phyloP scores from a whole-genome alignment of 352 stramenopile species.

The Halophytophthora batemanensis region DNA sequence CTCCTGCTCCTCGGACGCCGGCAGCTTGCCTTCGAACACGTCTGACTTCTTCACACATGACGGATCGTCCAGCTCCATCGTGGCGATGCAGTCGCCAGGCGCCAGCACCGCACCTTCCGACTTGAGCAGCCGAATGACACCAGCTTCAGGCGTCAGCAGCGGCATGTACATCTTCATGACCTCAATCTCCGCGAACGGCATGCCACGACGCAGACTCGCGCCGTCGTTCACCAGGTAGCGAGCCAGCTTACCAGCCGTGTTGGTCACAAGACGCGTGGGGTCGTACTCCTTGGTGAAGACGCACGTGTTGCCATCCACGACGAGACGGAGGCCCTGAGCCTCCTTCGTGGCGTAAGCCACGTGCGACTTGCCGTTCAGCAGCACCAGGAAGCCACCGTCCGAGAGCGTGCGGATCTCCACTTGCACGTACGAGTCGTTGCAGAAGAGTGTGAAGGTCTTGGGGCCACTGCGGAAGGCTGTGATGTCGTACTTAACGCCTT shows the following conservation, averaged over 20 bases:
- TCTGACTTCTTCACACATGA: slow-evolving; percentile 94
- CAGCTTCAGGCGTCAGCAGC: slow-evolving; percentile 95
- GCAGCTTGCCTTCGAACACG: slow-evolving; percentile 88
- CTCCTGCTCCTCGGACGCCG: slow-evolving; percentile 32
- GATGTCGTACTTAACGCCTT: slow-evolving; percentile 98
- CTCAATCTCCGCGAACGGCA: slow-evolving; percentile 87
- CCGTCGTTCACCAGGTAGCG: slow-evolving; percentile 98
- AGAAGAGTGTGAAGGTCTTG: slow-evolving; percentile 91
- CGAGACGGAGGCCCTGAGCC: slow-evolving; percentile 87
- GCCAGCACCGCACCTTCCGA: slow-evolving; percentile 96
- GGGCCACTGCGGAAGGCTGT: slow-evolving; percentile 86
- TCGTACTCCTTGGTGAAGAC: slow-evolving; percentile 99
- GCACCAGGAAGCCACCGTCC: slow-evolving; percentile 98
- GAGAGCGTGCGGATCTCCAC: slow-evolving; percentile 95
- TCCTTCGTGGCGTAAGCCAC: slow-evolving; percentile 96
- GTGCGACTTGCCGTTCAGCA: slow-evolving; percentile 95
- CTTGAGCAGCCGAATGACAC: slow-evolving; percentile 94
- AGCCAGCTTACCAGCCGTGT: slow-evolving; percentile 99
- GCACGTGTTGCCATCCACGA: slow-evolving; percentile 94
- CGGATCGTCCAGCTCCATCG: slow-evolving; percentile 97
- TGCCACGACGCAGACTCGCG: slow-evolving; percentile 79
- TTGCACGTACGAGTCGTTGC: slow-evolving; percentile 86
- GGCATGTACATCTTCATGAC: slow-evolving; percentile 99
- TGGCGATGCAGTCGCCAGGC: slow-evolving; percentile 96
- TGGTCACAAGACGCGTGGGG: slow-evolving; percentile 95